Base-by-base conservation (phyloP, 805 yeast species). In the Schizosaccharomyces japonicus region DNA sequence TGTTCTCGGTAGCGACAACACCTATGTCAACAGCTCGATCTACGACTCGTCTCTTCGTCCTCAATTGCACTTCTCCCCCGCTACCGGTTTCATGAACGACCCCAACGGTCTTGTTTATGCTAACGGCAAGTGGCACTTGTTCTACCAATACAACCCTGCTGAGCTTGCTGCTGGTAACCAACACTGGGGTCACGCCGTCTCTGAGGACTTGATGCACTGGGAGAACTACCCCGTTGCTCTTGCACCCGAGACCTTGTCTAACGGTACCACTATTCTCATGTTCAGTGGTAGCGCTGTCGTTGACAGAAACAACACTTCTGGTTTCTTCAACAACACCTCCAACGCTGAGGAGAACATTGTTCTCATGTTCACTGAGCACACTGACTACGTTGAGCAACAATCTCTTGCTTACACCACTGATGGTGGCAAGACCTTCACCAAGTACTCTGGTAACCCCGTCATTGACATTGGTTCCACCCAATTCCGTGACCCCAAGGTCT, bases 41-140 rank as follows among this genome's bases (percentile, higher is more conserved):
- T 29, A 29, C 32, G 13, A 29, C 13, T n/a, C 40, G 25, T 17
- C 39, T 19, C 11, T 17, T 13, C 33, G 50, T 11, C 50, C 50
- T 11, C 49, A 34, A 8, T 27, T 56, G 30, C 69, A 66, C 50
- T 58, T 55, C 39, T 54, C 67, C 2, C 68, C 70, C 1, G 49
- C 53, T 5, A 42, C 48, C 5, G 64, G 64, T 4, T 66, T 66
- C 62, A 60, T 66, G 66, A 66, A 66, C 52, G 70, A 66, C 51
- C 69, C 70, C n/a, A 65, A 65, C 50, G 70, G 69, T 5, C 52
- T 64, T 44, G 57, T 61, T 52, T 64, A 57, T 50, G 64, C 63
- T 51, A 51, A 56, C 6, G 54, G 57, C 5, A 21, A 56, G 19
- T 66, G 59, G 57, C 70, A 66, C 50, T 33, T 59, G 47, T 66